Evolutionary conservation across 352 stramenopile genomes (phyloP), one percentile per base, ranked within the genome.

Genomic region (Pythium sp.): DNA sequence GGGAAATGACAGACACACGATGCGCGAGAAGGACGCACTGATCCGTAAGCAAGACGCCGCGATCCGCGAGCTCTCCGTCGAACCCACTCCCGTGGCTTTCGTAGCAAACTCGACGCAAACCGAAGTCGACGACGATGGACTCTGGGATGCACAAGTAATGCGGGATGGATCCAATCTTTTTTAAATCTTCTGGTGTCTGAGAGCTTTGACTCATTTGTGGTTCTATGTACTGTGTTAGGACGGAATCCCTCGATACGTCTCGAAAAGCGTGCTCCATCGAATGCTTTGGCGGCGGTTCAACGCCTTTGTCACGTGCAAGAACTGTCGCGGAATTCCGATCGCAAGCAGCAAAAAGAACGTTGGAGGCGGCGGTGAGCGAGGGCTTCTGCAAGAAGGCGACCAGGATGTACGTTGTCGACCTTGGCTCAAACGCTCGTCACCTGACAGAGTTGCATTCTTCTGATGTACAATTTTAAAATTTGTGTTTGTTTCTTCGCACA

Each of bases 231-330:
- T 38, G 6, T 43, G 53, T 8, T 63, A 89, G 75, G 85, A 93
- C 28, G 81, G 81, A 12, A 73, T 93, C 2, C 85, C 85, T 0
- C 72, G 71, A 26, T 89, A 77, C 61, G 83, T 92, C 5, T 90
- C 81, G 0, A 89, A 85, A 28, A 77, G 70, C 26, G 54, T 78
- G 3, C 20, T 67, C 12, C 76, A 82, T 51, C 76, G 76, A 6
- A 79, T 86, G 64, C 79, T 85, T 36, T 93, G 83, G 85, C 74
- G 83, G 5, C 74, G 85, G 6, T 92, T 93, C 71, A 82, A 86
- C 46, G 85, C 83, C 5, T 93, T 87, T 66, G 81, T 88, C 12
- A 68, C 66, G 7, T 93, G 85, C 69, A 88, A 85, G 32, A 91
- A 91, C 64, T 93, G 85, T 38, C 77, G 73, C 32, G 85, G 85